Conservation (phyloP, 2,329 filamentous ascomycete genomes). For the Juglanconis oblonga region DNA sequence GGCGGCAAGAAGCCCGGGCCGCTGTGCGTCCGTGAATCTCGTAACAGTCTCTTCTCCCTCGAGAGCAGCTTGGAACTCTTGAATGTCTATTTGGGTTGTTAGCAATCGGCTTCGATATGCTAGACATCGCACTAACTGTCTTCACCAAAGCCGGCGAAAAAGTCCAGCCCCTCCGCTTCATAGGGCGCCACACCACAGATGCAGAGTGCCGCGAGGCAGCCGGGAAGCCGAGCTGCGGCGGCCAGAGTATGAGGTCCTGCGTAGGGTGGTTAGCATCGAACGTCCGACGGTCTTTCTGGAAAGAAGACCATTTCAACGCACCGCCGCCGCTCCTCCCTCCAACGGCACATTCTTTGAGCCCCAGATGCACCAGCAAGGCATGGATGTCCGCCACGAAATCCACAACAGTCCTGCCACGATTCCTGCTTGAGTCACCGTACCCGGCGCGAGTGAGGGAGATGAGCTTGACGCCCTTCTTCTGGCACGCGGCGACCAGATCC, state of each 20-base stretch:
- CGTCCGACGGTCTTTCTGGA: not conserved
- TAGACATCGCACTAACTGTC: constrained; percentile 1
- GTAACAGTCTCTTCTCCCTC: constrained; percentile 7
- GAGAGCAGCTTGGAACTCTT: constrained; percentile 5
- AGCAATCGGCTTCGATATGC: too few relatives aligned
- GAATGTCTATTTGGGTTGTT: not conserved
- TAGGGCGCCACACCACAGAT: constrained; percentile 4
- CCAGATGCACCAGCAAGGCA: constrained; percentile 14
- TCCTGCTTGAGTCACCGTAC: constrained; percentile 12
- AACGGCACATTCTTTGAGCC: constrained; percentile 12
- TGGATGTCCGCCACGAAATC: constrained; percentile 10
- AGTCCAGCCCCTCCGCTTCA: constrained; percentile 8
- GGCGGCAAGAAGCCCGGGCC: constrained; percentile 3
- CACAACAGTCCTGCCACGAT: constrained; percentile 4
- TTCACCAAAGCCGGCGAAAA: constrained; percentile 7
- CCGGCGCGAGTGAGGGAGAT: constrained; percentile 13
- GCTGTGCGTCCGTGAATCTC: not conserved
- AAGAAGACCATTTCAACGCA: not conserved
- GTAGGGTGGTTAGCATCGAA: not conserved
- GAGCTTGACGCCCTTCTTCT: constrained; percentile 9
- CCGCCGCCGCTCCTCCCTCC: constrained; percentile 15
- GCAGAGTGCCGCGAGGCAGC: constrained; percentile 9
- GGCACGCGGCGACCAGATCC: constrained; percentile 3
- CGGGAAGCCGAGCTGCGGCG: constrained; percentile 10
- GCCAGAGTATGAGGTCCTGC: constrained; percentile 14